These are phyloP conservation scores for Spizellomyces punctatus DNA, from an alignment of 192 early-diverging fungal species.

Conservation along the genomic window DNA sequence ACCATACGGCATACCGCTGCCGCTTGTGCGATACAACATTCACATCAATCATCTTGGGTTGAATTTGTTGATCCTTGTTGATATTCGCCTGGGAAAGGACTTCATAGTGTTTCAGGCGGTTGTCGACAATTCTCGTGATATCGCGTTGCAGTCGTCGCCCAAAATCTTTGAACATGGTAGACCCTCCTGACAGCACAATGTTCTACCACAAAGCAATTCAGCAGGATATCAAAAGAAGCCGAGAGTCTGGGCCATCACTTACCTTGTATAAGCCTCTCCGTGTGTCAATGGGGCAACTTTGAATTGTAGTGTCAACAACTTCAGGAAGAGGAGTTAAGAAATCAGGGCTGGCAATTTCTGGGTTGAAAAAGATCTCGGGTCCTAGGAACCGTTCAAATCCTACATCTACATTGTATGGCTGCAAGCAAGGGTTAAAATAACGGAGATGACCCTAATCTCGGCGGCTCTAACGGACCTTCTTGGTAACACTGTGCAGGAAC, in stretches of 20 bases:
- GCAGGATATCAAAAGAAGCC: slow-evolving; percentile 3
- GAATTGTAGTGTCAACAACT: slow-evolving; percentile 95
- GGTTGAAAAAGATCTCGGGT: slow-evolving; percentile 99
- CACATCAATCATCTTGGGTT: slow-evolving; percentile 88
- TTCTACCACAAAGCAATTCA: slow-evolving; percentile 59
- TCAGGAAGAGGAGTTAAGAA: slow-evolving; percentile 95
- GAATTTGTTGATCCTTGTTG: slow-evolving; percentile 41
- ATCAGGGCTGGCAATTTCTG: slow-evolving; percentile 95
- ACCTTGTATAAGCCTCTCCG: slow-evolving; percentile 95
- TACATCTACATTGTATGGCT: slow-evolving; percentile 93
- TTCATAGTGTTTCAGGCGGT: slow-evolving; percentile 41
- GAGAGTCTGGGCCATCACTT: background rate
- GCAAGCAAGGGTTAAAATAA: slow-evolving; percentile 10
- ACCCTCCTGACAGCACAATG: slow-evolving; percentile 98
- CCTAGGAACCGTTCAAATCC: slow-evolving; percentile 98
- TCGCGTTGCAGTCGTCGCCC: slow-evolving; percentile 92
- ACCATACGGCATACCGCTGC: slow-evolving; percentile 99
- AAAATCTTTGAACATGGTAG: slow-evolving; percentile 99
- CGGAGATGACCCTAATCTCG: background rate
- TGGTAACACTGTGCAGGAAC: slow-evolving; percentile 82
- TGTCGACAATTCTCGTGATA: slow-evolving; percentile 87
- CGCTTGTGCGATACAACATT: slow-evolving; percentile 98
- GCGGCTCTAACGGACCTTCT: slow-evolving; percentile 61
- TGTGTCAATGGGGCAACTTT: slow-evolving; percentile 95
- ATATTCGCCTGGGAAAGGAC: slow-evolving; percentile 36